These are phyloP conservation scores for Plasmodium sp. DNA, from an alignment of 169 alveolate species.

Conservation along the genomic window DNA sequence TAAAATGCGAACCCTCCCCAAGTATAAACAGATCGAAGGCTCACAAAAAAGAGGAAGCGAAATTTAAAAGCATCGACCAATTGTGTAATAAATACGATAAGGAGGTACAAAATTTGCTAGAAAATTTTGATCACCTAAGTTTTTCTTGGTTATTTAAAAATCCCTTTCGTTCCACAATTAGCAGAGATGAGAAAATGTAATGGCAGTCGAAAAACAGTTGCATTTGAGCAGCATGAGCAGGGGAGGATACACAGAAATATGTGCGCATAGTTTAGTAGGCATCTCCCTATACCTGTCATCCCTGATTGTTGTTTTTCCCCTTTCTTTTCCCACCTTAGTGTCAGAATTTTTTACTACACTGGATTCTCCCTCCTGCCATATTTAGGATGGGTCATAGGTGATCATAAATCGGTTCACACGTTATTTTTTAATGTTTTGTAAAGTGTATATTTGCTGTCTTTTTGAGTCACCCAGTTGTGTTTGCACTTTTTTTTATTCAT, in stretches of 20 bases:
- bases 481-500: neutral
- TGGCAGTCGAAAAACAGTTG: neutral
- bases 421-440: neutral
- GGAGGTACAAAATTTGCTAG: constrained; percentile 29
- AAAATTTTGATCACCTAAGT: constrained; percentile 22
- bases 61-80: constrained; percentile 36
- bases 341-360: constrained; percentile 53
- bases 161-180: constrained; percentile 33
- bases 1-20: neutral
- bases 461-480: neutral
- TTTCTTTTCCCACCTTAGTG: constrained; percentile 12
- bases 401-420: neutral
- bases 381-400: constrained; percentile 72
- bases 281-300: neutral
- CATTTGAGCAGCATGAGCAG: neutral
- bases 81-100: constrained; percentile 40
- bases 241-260: neutral
- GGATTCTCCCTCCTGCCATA: constrained; percentile 66
- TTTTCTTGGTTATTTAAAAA: constrained; percentile 61
- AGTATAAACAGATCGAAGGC: neutral
- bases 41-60: neutral
- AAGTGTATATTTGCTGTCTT: neutral
- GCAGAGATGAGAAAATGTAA: constrained; percentile 72
- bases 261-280: neutral
- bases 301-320: neutral